A percentile compares a stretch with the other conserved stretches of the same genome.
These are phyloP conservation scores for Corniculantispora saksenae DNA, from an alignment of 2,329 filamentous ascomycete genomes.

Conservation along the genomic window DNA sequence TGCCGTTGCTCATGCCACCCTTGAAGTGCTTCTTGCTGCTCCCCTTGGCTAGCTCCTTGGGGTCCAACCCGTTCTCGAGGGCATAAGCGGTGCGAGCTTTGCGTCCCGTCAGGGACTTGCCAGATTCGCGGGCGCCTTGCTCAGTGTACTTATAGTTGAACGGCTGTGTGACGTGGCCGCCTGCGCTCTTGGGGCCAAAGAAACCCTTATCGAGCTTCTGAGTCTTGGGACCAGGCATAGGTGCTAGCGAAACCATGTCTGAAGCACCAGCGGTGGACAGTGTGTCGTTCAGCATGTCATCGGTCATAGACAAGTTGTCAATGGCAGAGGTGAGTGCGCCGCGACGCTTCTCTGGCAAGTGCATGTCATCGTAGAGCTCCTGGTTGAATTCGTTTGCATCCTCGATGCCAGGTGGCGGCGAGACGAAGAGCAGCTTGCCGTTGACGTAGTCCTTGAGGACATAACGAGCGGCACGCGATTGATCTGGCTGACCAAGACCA, in stretches of 20 bases:
- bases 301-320: conserved; percentile 46
- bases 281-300: conserved; percentile 33
- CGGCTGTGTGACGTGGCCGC: conserved; percentile 71
- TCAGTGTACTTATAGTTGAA: conserved; percentile 90
- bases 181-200: conserved; percentile 68
- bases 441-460: conserved; percentile 97
- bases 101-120: conserved; percentile 74
- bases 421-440: conserved; percentile 89
- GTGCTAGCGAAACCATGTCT: conserved; percentile 45
- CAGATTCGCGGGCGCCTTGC: conserved; percentile 58
- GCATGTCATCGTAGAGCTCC: conserved; percentile 80
- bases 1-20: conserved; percentile 64
- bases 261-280: conserved; percentile 37
- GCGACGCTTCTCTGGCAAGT: conserved; percentile 80
- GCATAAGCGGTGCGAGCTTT: conserved; percentile 82
- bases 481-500: conserved; percentile 87
- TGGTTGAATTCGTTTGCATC: conserved; percentile 80
- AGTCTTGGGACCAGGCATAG: conserved; percentile 70
- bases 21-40: conserved; percentile 93
- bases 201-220: conserved; percentile 83
- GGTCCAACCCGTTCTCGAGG: conserved; percentile 81
- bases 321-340: conserved; percentile 58
- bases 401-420: conserved; percentile 75
- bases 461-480: conserved; percentile 85
- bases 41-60: conserved; percentile 68